Base-by-base conservation (phyloP, 2,329 filamentous ascomycete species). In the Ceratocystis cubensis region DNA sequence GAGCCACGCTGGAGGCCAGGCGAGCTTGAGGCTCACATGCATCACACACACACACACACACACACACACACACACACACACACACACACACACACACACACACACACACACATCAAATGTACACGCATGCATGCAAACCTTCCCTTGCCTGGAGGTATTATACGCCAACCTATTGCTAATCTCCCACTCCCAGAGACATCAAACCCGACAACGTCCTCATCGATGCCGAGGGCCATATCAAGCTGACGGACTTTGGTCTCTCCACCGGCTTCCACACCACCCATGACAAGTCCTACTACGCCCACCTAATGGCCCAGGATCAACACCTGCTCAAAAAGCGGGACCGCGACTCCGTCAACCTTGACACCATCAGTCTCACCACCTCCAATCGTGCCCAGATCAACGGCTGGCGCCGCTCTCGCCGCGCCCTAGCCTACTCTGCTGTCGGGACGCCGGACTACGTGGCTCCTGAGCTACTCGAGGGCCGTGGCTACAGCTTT, bases 151-250 rank as follows among this genome's bases (percentile, higher is more conserved):
- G 10, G 37, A 41, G 37, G 37, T 41, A 41, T 41, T 15, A 15
- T 15, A 4, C 37, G 13, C 13, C 10, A 13, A 13, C 37, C 10
- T 13, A 41, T 41, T 41, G 37, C 37, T 41, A 41, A 41, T 48
- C 53, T 28, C 20, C 56, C 22, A 50, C 48, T 20, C 20, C 5
- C 45, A 67, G 93, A 81, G 94, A 99, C 73, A 99, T 99, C 80
- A 99, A 99, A 77, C 94, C 94, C 13, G 94, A 99, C 79, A 99
- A 99, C 75, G 97, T 99, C 74, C 83, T 99, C 61, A 85, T 99
- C 62, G 94, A 99, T 74, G 86, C 91, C 67, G 91, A 92, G 67
- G 94, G 94, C 65, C 94, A 99, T 76, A 94, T 99, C 77, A 99
- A 99, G 79, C 81, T 99, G 71, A 97, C 94, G 10, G 94, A 99